phyloP scores from a whole-genome alignment of 768 basidiomycete genomes.

The Xerocomellus amylosporus region DNA sequence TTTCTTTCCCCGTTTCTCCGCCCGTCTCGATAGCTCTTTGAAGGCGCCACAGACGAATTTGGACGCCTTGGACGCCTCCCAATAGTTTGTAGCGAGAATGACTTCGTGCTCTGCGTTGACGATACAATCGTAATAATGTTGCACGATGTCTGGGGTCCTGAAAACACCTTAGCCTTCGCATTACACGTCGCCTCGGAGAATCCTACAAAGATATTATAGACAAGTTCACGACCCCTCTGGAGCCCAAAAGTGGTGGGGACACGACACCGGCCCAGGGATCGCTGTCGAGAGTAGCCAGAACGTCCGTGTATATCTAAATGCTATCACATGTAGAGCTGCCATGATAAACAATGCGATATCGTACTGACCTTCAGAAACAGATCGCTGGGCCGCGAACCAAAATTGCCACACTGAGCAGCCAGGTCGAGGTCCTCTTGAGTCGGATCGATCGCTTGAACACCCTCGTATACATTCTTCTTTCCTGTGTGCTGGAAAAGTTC shows the following conservation, averaged over 20 bases:
- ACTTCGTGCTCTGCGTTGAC: conserved; percentile 61
- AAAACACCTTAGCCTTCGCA: conserved; percentile 7
- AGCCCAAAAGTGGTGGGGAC: conserved; percentile 61
- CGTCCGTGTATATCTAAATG: conserved; percentile 57
- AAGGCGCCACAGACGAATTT: conserved; percentile 50
- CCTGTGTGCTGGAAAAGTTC: conserved; percentile 18
- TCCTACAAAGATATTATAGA: conserved; percentile 55
- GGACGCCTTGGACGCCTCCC: conserved; percentile 51
- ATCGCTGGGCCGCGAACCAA: conserved; percentile 52
- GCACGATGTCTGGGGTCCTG: conserved; percentile 71
- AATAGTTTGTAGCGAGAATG: conserved; percentile 66
- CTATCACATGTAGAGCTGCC: not conserved
- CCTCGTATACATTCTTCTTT: conserved; percentile 14
- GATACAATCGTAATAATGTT: conserved; percentile 63
- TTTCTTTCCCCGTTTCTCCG: conserved; percentile 42
- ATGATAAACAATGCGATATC: not conserved
- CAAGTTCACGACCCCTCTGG: conserved; percentile 60
- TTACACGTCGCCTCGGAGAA: not conserved
- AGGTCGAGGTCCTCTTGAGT: conserved; percentile 44
- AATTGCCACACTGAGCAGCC: conserved; percentile 49
- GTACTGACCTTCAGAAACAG: conserved; percentile 55
- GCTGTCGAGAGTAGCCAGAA: conserved; percentile 54
- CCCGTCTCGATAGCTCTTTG: conserved; percentile 48
- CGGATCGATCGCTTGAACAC: conserved; percentile 24
- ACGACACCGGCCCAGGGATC: conserved; percentile 56